Conservation (phyloP, 352 stramenopile genomes). For the Globisporangium viniferum region DNA sequence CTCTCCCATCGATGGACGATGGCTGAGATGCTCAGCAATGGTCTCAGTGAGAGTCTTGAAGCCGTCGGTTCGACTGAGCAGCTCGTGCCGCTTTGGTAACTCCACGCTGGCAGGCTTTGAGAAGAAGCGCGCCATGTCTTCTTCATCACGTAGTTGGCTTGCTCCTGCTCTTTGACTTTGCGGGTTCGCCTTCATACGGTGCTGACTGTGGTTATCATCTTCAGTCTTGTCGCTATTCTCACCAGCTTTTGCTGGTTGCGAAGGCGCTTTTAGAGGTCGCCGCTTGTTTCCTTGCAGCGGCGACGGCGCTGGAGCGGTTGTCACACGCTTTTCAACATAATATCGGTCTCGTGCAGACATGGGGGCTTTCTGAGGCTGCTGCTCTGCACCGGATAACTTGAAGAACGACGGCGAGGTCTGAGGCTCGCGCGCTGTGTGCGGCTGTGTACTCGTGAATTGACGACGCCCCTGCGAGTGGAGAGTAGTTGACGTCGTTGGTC, state of each 20-base stretch:
- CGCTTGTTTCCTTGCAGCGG: constrained; percentile 10
- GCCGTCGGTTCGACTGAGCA: constrained; percentile 40
- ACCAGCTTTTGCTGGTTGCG: neutral
- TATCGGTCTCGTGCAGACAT: constrained; percentile 60
- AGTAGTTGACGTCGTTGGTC: constrained; percentile 36
- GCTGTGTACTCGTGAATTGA: neutral
- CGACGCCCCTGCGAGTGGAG: constrained; percentile 13
- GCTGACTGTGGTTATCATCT: neutral
- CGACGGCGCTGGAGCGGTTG: constrained; percentile 28
- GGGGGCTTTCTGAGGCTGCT: constrained; percentile 28
- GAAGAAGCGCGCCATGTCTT: constrained; percentile 2
- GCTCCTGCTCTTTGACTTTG: neutral
- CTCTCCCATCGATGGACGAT: neutral
- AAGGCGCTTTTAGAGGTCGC: neutral
- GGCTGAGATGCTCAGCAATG: constrained; percentile 42
- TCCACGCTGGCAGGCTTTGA: constrained; percentile 7
- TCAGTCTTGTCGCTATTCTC: neutral
- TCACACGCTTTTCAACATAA: constrained; percentile 52
- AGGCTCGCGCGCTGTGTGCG: constrained; percentile 23
- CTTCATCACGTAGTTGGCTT: neutral
- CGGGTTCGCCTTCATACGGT: neutral
- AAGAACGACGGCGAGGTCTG: neutral
- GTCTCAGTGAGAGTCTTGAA: constrained; percentile 66
- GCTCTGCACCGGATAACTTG: neutral
- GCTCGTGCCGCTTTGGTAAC: constrained; percentile 28